Base-by-base conservation (phyloP, 441 rosid genomes). In the Sinapis alba region DNA sequence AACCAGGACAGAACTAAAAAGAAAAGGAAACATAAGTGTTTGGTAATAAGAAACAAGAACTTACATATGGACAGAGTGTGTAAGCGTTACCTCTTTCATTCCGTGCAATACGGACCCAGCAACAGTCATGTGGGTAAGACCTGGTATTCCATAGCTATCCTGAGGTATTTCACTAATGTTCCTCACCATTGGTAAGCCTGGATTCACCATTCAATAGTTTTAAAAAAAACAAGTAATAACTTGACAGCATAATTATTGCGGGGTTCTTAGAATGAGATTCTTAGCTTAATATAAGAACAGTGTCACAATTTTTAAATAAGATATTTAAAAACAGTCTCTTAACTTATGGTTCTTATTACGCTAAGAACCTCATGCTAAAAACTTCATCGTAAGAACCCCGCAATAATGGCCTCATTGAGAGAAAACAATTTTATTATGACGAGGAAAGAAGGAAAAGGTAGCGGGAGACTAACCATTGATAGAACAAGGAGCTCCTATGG, bases 111-210 rank as follows among this genome's bases (percentile, higher is more conserved):
- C 81, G 5, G 97, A 86, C 21, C 97, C 91, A 21, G 94, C 88
- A 54, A 90, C 72, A 38, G 93, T 94, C 47, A 86, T 86, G 79
- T 94, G 97, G 27, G 97, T 87, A 61, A 92, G 83, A 13, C 97
- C 98, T 65, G 74, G 78, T 73, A 86, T 90, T 75, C 93, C 98
- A 86, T 88, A 90, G 81, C 45, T 79, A 86, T 85, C 89, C 77
- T 85, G 93, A 8, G 91, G 87, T 71, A 92, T 88, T 50, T 85
- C 87, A 61, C 91, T 85, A 21, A 94, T 86, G 79, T 90, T 92
- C 85, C 88, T 86, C 53, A 90, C 92, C 27, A 87, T 81, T 28
- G 93, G 90, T 28, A 86, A 72, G 19, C 86, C 98, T 93, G 77
- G 21, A 74, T 72, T 71, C 73, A 66, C 64, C 77, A 78, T 30